phyloP scores from a whole-genome alignment of 192 early-diverging fungal genomes.

The Thamnidium elegans region DNA sequence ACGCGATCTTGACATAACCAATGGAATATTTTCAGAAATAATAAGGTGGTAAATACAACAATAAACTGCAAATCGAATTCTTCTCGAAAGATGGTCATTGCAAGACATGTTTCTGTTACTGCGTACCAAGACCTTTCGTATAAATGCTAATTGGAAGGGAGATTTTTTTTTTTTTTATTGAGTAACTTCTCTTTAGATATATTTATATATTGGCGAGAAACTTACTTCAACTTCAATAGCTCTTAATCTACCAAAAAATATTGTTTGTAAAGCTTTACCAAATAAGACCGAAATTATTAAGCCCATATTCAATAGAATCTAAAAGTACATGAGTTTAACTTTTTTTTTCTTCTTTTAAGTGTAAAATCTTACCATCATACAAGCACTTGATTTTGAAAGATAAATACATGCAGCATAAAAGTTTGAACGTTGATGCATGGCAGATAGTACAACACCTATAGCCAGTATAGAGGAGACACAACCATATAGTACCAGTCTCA shows the following conservation, averaged over 20 bases:
- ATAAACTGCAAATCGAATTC: constrained; percentile 89
- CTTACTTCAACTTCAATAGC: constrained; percentile 89
- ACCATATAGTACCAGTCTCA: constrained; percentile 67
- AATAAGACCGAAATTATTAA: constrained; percentile 70
- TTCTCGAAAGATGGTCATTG: constrained; percentile 94
- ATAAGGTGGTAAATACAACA: constrained; percentile 78
- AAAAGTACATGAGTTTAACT: background rate
- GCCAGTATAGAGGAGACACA: constrained; percentile 64
- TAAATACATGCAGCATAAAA: constrained; percentile 92
- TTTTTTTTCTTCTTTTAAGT: background rate
- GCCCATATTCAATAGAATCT: constrained; percentile 57
- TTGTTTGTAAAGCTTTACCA: constrained; percentile 70
- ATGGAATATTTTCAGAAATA: constrained; percentile 95
- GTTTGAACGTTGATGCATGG: constrained; percentile 68
- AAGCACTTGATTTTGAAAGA: constrained; percentile 81
- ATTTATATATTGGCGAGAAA: background rate
- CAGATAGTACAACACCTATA: constrained; percentile 56
- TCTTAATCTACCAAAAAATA: constrained; percentile 91
- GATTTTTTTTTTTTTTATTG: background rate
- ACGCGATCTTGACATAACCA: constrained; percentile 94
- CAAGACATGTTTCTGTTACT: constrained; percentile 93
- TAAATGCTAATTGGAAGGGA: constrained; percentile 64
- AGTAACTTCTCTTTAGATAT: background rate
- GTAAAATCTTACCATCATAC: constrained; percentile 69
- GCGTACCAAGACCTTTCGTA: constrained; percentile 98